Conservation (phyloP, 179 eudicot genomes). For the Vitellaria paradoxa region DNA sequence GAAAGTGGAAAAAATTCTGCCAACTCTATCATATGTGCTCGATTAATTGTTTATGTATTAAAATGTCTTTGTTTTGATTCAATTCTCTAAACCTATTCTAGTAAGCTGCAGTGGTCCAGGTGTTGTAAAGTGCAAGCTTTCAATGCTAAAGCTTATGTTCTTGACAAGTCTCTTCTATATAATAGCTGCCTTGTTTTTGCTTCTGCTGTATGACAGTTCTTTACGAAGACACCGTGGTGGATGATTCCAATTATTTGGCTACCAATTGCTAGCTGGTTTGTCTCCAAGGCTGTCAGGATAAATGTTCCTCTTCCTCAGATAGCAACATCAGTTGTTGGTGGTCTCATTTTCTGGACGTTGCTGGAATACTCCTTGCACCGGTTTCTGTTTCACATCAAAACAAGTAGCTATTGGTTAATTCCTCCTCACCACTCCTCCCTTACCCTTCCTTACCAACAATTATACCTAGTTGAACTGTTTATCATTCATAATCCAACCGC, state of each 20-base stretch:
- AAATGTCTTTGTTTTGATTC: neutral
- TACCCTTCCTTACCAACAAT: neutral
- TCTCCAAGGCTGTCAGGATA: constrained; percentile 26
- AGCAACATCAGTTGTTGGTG: constrained; percentile 29
- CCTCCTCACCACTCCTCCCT: constrained; percentile 11
- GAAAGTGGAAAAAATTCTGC: neutral
- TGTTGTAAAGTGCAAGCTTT: neutral
- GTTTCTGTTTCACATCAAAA: constrained; percentile 62
- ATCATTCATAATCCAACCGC: neutral
- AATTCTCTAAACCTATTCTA: neutral
- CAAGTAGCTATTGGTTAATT: constrained; percentile 52
- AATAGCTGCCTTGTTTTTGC: neutral
- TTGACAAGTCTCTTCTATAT: neutral
- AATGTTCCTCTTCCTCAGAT: constrained; percentile 28
- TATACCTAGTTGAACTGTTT: neutral
- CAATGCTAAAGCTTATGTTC: too few species aligned
- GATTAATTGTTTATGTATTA: neutral
- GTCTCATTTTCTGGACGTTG: constrained; percentile 54
- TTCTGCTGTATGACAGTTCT: constrained; percentile 35
- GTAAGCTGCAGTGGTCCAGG: neutral
- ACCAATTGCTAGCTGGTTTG: constrained; percentile 46
- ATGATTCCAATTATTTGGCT: constrained; percentile 62
- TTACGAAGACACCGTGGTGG: constrained; percentile 71
- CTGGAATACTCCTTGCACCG: constrained; percentile 67
- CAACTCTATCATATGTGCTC: neutral